Conservation (phyloP, 2,329 filamentous ascomycete genomes). For the Apiospora sp. region DNA sequence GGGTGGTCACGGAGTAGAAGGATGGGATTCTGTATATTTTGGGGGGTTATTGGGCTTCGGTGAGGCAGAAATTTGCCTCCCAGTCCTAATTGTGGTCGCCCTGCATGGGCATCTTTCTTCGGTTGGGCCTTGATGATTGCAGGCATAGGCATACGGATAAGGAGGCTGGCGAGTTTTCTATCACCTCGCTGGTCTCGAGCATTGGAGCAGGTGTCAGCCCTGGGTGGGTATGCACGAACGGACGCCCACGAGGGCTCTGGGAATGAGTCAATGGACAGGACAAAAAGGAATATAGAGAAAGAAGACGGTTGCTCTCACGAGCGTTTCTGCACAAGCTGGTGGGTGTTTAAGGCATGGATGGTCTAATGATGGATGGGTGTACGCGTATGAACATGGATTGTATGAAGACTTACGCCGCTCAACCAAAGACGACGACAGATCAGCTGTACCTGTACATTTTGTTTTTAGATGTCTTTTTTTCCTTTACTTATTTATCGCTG, state of each 20-base stretch:
- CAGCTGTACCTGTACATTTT: constrained; percentile 20
- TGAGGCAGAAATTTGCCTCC: constrained; percentile 20
- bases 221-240: constrained; percentile 20
- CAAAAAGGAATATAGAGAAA: constrained; percentile 31
- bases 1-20: constrained; percentile 14
- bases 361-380: constrained; percentile 22
- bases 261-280: constrained; percentile 12
- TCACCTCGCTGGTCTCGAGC: constrained; percentile 1
- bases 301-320: constrained; percentile 36
- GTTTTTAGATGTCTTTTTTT: not conserved
- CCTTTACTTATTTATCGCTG: not conserved
- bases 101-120: constrained; percentile 7
- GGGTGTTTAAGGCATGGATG: constrained; percentile 26
- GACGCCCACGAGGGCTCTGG: constrained; percentile 24
- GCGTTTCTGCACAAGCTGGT: constrained; percentile 29
- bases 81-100: not conserved
- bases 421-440: not conserved
- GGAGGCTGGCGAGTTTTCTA: not conserved
- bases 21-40: constrained; percentile 21
- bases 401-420: constrained; percentile 20
- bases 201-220: constrained; percentile 20
- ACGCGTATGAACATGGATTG: constrained; percentile 25
- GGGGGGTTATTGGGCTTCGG: constrained; percentile 16
- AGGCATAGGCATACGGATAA: constrained; percentile 2
- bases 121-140: not conserved